Evolutionary conservation across 2,329 filamentous ascomycete genomes (phyloP).

Genomic region (Thielaviopsis ethacetica): DNA sequence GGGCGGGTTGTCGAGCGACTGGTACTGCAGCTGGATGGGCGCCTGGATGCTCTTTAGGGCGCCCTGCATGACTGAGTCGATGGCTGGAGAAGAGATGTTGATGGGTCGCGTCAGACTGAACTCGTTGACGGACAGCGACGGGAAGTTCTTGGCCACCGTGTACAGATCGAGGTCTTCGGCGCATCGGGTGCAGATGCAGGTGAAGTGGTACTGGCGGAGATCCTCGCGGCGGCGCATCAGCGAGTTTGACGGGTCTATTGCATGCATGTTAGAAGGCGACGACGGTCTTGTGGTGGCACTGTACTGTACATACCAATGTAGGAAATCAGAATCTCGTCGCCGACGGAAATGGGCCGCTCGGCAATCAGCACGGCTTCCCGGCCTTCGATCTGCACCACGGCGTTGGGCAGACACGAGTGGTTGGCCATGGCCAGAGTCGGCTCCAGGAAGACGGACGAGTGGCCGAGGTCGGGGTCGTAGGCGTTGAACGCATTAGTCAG

Average conservation of each 20-base stretch:
- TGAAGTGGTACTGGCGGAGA: conserved; percentile 34
- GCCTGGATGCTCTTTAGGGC: conserved; percentile 3
- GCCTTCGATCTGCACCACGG: conserved; percentile 37
- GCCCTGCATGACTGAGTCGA: conserved; percentile 7
- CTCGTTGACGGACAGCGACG: conserved; percentile 26
- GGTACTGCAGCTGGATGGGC: conserved; percentile 4
- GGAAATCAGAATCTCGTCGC: conserved; percentile 43
- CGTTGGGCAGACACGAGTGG: conserved; percentile 46
- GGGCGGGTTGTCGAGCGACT: not conserved
- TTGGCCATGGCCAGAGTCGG: conserved; percentile 41
- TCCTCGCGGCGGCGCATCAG: conserved; percentile 25
- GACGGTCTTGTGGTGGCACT: too few relatives aligned
- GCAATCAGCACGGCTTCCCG: conserved; percentile 35
- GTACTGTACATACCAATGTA: conserved; percentile 34
- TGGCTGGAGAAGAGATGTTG: conserved; percentile 5
- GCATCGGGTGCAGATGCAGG: conserved; percentile 35
- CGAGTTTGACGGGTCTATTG: conserved; percentile 31
- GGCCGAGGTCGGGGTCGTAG: conserved; percentile 33
- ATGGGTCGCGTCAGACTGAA: conserved; percentile 19
- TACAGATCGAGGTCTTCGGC: conserved; percentile 35
- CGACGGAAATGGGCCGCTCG: conserved; percentile 29
- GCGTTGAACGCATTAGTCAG: conserved; percentile 46
- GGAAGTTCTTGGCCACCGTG: conserved; percentile 28
- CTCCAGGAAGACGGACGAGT: conserved; percentile 40
- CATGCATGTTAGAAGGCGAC: not conserved